phyloP scores from a whole-genome alignment of 2,329 filamentous ascomycete genomes.

The Hymenoscyphus fructigenus region DNA sequence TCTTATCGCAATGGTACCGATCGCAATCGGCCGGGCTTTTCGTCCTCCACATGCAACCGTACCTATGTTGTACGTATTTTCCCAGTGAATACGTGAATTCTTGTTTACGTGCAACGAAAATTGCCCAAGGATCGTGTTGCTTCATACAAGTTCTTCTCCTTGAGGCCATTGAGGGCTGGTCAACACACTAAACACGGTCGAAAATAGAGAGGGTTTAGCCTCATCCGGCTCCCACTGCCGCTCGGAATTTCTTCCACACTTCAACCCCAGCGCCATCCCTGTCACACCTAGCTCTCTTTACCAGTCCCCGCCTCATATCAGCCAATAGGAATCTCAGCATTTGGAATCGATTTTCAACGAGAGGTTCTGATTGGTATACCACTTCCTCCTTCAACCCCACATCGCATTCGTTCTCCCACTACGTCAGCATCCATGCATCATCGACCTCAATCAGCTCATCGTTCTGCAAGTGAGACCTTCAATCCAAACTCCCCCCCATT shows the following conservation, averaged over 20 bases:
- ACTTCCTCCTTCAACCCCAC: neutral
- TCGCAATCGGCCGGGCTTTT: too few species aligned
- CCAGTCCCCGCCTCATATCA: neutral
- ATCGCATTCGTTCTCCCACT: neutral
- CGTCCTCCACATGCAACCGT: too few species aligned
- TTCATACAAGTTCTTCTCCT: too few species aligned
- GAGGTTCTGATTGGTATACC: neutral
- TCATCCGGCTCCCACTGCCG: slow-evolving; percentile 1
- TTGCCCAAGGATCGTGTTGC: too few species aligned
- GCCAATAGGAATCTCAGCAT: neutral
- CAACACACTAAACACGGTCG: too few species aligned
- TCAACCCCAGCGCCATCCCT: neutral
- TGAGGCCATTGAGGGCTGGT: too few species aligned
- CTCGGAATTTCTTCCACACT: neutral
- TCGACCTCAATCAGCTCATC: neutral
- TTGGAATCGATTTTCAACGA: neutral
- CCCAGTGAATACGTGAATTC: too few species aligned
- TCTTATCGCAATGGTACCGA: too few species aligned
- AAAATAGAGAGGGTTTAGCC: too few species aligned
- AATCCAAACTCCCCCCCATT: neutral
- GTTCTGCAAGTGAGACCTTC: neutral
- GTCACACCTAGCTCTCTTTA: neutral
- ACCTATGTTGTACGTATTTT: too few species aligned
- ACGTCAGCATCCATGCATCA: slow-evolving; percentile 4
- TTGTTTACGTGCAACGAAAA: too few species aligned